phyloP scores from a whole-genome alignment of 441 rosid species.

The Jatropha podagrica region DNA sequence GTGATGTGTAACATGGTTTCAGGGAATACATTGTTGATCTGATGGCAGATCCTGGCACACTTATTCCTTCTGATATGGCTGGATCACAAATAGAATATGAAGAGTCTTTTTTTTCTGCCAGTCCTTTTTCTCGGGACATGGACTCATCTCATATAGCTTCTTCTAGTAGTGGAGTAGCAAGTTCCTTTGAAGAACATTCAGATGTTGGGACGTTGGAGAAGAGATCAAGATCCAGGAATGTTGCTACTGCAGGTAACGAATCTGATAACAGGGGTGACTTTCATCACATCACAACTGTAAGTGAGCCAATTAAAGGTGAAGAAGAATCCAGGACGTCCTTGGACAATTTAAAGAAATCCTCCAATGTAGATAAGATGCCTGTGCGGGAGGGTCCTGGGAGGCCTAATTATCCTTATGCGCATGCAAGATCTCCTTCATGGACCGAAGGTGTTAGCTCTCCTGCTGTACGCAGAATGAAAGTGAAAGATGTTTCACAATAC shows the following conservation, averaged over 20 bases:
- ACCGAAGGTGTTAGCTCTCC: conserved; percentile 98
- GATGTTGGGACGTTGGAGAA: conserved; percentile 48
- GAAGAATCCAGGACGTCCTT: conserved; percentile 42
- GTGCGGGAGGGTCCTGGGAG: conserved; percentile 48
- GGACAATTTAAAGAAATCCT: conserved; percentile 36
- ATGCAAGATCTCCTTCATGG: conserved; percentile 96
- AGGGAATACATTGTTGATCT: conserved; percentile 99
- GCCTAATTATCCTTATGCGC: conserved; percentile 53
- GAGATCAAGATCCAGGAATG: conserved; percentile 37
- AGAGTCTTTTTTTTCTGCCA: conserved; percentile 58
- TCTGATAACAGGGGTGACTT: conserved; percentile 41
- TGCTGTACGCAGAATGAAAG: conserved; percentile 86
- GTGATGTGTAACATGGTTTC: conserved; percentile 43
- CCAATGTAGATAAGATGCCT: conserved; percentile 36
- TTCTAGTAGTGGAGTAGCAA: conserved; percentile 67
- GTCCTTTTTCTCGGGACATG: conserved; percentile 57
- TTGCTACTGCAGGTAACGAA: conserved; percentile 37
- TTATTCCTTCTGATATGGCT: conserved; percentile 88
- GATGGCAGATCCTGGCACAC: conserved; percentile 98
- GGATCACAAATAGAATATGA: conserved; percentile 64
- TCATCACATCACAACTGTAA: conserved; percentile 27
- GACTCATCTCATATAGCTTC: conserved; percentile 60
- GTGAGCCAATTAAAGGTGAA: conserved; percentile 25
- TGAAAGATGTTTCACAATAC: conserved; percentile 92
- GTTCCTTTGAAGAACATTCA: conserved; percentile 54